These are phyloP conservation scores for Physcomitrium patens DNA, from an alignment of 225 moss, liverwort and hornwort genomes.

Conservation along the genomic window DNA sequence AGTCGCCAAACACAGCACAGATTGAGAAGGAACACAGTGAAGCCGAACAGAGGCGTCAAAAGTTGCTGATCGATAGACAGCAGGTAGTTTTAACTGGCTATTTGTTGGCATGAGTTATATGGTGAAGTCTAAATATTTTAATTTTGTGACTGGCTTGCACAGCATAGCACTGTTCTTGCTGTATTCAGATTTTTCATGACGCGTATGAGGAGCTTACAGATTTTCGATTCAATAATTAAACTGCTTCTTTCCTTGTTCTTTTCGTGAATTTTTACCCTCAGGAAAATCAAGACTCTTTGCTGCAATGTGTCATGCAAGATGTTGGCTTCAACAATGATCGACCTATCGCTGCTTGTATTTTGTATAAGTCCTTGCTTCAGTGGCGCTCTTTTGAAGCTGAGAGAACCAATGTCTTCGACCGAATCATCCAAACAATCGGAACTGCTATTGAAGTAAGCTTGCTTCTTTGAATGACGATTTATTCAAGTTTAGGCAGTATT, in stretches of 20 bases:
- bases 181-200: not conserved
- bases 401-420: constrained; percentile 86
- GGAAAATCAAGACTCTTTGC: constrained; percentile 84
- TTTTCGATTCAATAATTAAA: not conserved
- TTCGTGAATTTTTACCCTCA: constrained; percentile 32
- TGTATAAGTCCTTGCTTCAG: constrained; percentile 86
- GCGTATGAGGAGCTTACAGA: not conserved
- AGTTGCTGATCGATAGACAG: constrained; percentile 78
- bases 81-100: constrained; percentile 48
- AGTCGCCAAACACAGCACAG: constrained; percentile 59
- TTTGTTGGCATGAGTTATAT: not conserved
- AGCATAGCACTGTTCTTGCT: not conserved
- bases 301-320: constrained; percentile 86
- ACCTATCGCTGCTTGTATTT: constrained; percentile 79
- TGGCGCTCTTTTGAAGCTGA: constrained; percentile 95
- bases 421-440: constrained; percentile 83
- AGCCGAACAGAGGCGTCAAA: constrained; percentile 77
- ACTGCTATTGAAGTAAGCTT: constrained; percentile 69
- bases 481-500: not conserved
- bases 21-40: constrained; percentile 74
- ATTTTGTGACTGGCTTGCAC: not conserved
- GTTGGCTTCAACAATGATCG: constrained; percentile 82
- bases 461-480: not conserved
- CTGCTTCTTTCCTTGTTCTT: not conserved
- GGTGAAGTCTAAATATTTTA: not conserved